Evolutionary conservation across 2,329 filamentous ascomycete genomes (phyloP).

Genomic region (Neonectria magnoliae): DNA sequence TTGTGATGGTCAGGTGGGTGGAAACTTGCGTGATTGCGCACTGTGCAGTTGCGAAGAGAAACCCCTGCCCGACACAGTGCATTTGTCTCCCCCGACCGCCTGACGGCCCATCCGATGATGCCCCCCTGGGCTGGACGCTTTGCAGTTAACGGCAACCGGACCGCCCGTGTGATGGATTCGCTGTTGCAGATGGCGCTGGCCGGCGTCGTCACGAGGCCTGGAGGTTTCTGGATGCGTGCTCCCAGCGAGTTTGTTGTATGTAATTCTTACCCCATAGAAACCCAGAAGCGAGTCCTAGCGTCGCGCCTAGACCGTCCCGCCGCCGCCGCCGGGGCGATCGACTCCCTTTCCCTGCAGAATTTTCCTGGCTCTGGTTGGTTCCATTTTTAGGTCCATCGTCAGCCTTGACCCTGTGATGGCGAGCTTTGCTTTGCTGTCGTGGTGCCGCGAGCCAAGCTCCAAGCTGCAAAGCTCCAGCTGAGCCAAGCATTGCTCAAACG

Average conservation of each 20-base stretch:
- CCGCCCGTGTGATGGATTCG: conserved; percentile 37
- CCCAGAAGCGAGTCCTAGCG: conserved; percentile 26
- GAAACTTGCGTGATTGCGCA: background rate
- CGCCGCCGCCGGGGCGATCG: background rate
- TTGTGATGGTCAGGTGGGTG: conserved; percentile 18
- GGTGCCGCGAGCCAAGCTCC: background rate
- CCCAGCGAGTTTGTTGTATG: conserved; percentile 40
- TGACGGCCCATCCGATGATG: conserved; percentile 17
- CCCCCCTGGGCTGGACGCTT: conserved; percentile 31
- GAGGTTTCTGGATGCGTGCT: conserved; percentile 39
- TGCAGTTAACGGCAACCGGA: conserved; percentile 42
- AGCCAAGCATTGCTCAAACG: conserved; percentile 18
- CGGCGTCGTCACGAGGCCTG: conserved; percentile 40
- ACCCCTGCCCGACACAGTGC: background rate
- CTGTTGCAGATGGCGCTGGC: conserved; percentile 24
- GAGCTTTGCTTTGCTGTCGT: conserved; percentile 20
- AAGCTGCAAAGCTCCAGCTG: background rate
- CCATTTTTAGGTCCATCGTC: conserved; percentile 3
- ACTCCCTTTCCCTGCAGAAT: background rate
- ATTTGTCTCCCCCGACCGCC: background rate
- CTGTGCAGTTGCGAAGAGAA: background rate
- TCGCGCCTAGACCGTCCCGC: background rate
- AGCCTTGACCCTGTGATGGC: conserved; percentile 31
- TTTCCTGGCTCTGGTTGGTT: conserved; percentile 14
- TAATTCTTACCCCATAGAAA: conserved; percentile 46